Evolutionary conservation across 164 flowering plant genomes (phyloP).

Genomic region (Chimonanthus salicifolius): DNA sequence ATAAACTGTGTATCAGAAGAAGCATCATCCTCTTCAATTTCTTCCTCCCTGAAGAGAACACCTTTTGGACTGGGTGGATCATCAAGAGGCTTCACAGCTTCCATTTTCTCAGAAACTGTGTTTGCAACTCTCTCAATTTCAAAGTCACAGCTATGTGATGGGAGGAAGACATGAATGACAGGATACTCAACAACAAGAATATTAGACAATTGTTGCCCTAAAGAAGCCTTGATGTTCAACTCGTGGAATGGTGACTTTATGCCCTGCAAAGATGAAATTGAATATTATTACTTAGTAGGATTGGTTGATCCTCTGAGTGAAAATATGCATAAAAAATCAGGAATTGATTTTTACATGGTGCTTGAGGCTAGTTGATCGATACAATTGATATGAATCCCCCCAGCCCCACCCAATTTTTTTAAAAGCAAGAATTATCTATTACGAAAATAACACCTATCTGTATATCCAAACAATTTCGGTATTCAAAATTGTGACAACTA

Average conservation of each 20-base stretch:
- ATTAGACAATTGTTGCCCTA: slow-evolving; percentile 48
- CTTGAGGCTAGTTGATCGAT: not conserved
- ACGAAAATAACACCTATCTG: too few relatives aligned
- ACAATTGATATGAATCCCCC: too few relatives aligned
- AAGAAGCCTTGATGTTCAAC: slow-evolving; percentile 46
- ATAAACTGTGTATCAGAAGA: slow-evolving; percentile 38
- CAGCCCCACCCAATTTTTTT: too few relatives aligned
- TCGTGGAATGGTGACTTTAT: slow-evolving; percentile 50
- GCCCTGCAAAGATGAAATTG: slow-evolving; percentile 38
- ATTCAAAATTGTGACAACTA: too few relatives aligned
- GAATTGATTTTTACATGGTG: not conserved
- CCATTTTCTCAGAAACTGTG: slow-evolving; percentile 13
- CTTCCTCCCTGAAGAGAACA: slow-evolving; percentile 63
- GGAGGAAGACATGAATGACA: slow-evolving; percentile 63
- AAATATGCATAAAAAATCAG: not conserved
- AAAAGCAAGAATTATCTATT: too few relatives aligned
- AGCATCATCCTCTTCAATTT: slow-evolving; percentile 40
- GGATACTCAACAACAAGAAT: slow-evolving; percentile 66
- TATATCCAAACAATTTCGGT: too few relatives aligned
- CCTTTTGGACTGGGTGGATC: slow-evolving; percentile 40
- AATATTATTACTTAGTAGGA: not conserved
- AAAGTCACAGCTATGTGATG: slow-evolving; percentile 51
- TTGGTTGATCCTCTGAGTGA: not conserved
- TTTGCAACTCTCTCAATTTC: slow-evolving; percentile 37
- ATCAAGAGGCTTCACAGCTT: slow-evolving; percentile 14